Evolutionary conservation across 192 early-diverging fungal species (phyloP).

Genomic region (Gonapodya prolifera): DNA sequence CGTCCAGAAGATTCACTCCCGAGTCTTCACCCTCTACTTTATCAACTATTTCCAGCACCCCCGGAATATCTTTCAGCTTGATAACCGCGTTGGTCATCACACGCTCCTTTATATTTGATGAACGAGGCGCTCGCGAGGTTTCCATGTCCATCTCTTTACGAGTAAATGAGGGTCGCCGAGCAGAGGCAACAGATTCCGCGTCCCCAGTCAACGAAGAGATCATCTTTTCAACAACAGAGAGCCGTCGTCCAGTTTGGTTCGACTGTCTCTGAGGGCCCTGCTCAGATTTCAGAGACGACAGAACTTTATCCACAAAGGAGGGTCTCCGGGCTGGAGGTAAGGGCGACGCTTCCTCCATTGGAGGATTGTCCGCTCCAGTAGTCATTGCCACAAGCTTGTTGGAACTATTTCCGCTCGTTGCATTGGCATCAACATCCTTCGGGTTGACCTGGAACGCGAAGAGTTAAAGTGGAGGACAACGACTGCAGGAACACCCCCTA

Average conservation of each 20-base stretch:
- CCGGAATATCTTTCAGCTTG: background rate
- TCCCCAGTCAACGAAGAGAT: background rate
- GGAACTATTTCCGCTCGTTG: no score
- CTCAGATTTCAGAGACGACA: background rate
- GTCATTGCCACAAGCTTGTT: no score
- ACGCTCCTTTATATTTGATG: background rate
- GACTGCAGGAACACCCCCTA: no score
- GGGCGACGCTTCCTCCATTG: background rate
- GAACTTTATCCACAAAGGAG: background rate
- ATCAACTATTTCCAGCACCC: background rate
- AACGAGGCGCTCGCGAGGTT: background rate
- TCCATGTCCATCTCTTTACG: background rate
- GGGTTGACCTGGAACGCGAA: no score
- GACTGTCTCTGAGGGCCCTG: background rate
- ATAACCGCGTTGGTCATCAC: background rate
- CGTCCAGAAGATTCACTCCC: background rate
- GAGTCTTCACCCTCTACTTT: background rate
- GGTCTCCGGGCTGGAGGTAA: background rate
- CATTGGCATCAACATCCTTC: no score
- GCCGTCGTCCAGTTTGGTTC: background rate
- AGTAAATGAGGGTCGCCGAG: background rate
- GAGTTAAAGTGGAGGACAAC: no score
- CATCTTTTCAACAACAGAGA: background rate
- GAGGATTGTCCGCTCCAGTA: background rate
- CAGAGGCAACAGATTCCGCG: background rate